These are phyloP conservation scores for Abelmoschus esculentus DNA, from an alignment of 345 rosid species.

Conservation along the genomic window DNA sequence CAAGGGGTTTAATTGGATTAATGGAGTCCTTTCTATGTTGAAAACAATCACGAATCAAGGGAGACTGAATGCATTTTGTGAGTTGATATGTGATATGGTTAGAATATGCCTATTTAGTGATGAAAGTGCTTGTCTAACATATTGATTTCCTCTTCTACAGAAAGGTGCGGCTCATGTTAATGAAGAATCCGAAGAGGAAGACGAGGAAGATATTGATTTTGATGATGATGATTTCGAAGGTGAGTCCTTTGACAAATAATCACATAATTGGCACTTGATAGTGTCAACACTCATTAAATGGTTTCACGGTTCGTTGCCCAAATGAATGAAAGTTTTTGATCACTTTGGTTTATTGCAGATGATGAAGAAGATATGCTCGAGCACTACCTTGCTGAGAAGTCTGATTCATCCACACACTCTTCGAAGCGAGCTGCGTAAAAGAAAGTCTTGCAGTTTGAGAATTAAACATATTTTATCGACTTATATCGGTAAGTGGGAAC, in stretches of 20 bases:
- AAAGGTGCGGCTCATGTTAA: conserved; percentile 54
- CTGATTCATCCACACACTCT: conserved; percentile 53
- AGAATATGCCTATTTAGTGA: neutral
- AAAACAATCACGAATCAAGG: neutral
- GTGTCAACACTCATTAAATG: neutral
- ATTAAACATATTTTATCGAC: neutral
- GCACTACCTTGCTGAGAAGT: conserved; percentile 89
- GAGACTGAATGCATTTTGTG: neutral
- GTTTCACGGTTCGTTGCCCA: neutral
- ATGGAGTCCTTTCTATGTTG: neutral
- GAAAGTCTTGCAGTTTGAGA: neutral
- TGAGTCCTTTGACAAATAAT: conserved; percentile 13
- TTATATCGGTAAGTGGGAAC: neutral
- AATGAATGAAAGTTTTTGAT: neutral
- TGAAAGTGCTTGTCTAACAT: neutral
- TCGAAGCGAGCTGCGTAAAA: conserved; percentile 35
- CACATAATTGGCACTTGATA: neutral
- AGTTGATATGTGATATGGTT: neutral
- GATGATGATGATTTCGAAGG: conserved; percentile 97
- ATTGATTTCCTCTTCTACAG: conserved; percentile 31
- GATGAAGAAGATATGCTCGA: conserved; percentile 96
- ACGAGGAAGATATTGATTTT: conserved; percentile 77
- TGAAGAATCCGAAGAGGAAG: conserved; percentile 55
- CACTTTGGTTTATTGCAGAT: conserved; percentile 32
- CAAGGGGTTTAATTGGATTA: neutral